Evolutionary conservation across 148 eudicot species (phyloP).

Genomic region (Tetragonia tetragonoides): DNA sequence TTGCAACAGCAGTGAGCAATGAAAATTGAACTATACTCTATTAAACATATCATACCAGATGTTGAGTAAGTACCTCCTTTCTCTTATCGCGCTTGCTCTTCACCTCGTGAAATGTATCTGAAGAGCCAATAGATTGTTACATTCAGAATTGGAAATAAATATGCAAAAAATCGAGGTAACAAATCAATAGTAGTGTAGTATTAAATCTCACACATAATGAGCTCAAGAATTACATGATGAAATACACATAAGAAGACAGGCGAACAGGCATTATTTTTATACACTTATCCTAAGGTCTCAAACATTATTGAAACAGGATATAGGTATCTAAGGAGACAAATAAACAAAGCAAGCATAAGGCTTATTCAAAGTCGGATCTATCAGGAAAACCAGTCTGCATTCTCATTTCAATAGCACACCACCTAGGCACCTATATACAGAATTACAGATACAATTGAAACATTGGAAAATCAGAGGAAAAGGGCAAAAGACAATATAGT

Average conservation of each 20-base stretch:
- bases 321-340: neutral
- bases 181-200: neutral
- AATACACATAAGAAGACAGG: neutral
- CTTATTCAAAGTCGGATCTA: neutral
- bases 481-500: neutral
- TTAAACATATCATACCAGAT: neutral
- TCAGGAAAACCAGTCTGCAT: neutral
- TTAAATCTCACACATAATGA: neutral
- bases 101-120: slow-evolving; percentile 49
- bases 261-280: neutral
- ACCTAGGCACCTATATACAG: neutral
- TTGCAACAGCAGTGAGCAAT: neutral
- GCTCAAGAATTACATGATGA: neutral
- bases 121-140: slow-evolving; percentile 18
- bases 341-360: neutral
- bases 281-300: neutral
- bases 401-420: neutral
- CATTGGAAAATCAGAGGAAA: neutral
- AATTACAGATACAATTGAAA: neutral
- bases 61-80: slow-evolving; percentile 35
- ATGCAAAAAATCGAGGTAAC: neutral
- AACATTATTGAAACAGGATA: neutral
- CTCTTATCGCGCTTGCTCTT: slow-evolving; percentile 42
- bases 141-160: neutral
- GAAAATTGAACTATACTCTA: neutral